A percentile compares a stretch with the other conserved stretches of the same genome.
phyloP scores from a whole-genome alignment of 2,329 filamentous ascomycete species.

The Fusarium sarcochroum region DNA sequence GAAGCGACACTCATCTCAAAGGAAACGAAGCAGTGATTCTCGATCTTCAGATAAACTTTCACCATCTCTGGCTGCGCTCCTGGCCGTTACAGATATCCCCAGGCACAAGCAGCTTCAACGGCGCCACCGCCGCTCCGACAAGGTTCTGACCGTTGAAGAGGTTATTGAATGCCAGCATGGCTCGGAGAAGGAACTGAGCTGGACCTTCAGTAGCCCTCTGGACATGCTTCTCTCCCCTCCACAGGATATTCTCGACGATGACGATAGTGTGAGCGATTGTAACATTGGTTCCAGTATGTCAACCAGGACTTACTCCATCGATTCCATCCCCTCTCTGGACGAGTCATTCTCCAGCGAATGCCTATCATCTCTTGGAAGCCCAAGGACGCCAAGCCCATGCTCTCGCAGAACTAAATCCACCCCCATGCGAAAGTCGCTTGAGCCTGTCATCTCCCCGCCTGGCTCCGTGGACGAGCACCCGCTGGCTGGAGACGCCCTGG shows the following conservation, averaged over 20 bases:
- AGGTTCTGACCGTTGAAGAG: slow-evolving; percentile 66
- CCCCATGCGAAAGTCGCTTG: slow-evolving; percentile 63
- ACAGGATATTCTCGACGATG: slow-evolving; percentile 68
- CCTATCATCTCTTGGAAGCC: slow-evolving; percentile 65
- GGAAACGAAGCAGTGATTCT: slow-evolving; percentile 56
- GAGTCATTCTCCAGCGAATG: slow-evolving; percentile 67
- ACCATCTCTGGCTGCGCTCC: slow-evolving; percentile 71
- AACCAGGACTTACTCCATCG: slow-evolving; percentile 69
- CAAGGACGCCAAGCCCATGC: slow-evolving; percentile 56
- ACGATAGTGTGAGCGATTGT: slow-evolving; percentile 65
- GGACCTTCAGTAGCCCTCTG: slow-evolving; percentile 68
- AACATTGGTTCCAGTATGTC: slow-evolving; percentile 67
- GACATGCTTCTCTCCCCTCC: slow-evolving; percentile 73
- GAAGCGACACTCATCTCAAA: slow-evolving; percentile 57
- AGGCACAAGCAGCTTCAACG: slow-evolving; percentile 58
- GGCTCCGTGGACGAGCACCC: slow-evolving; percentile 67
- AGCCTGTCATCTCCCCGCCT: slow-evolving; percentile 69
- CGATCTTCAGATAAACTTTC: slow-evolving; percentile 69
- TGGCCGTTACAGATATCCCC: slow-evolving; percentile 74
- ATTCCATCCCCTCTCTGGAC: slow-evolving; percentile 72
- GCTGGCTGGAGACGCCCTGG: slow-evolving; percentile 54
- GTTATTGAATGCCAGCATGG: slow-evolving; percentile 68
- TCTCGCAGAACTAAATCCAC: slow-evolving; percentile 54
- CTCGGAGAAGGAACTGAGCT: slow-evolving; percentile 71
- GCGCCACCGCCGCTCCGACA: slow-evolving; percentile 48